These are phyloP conservation scores for Rhizopogon vinicolor DNA, from an alignment of 768 basidiomycete species.

Conservation along the genomic window DNA sequence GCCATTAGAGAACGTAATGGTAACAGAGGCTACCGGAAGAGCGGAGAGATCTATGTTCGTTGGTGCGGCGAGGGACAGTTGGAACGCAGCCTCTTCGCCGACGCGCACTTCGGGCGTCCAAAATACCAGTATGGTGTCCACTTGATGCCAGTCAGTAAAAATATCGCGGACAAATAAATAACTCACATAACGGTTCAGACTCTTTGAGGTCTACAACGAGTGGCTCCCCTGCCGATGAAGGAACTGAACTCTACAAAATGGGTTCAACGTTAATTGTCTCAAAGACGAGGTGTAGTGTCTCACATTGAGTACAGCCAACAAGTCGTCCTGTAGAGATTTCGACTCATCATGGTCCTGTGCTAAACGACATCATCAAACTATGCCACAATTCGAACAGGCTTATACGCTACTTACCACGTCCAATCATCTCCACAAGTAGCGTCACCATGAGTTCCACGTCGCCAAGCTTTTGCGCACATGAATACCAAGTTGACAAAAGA, in stretches of 20 bases:
- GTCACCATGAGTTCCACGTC: conserved; percentile 73
- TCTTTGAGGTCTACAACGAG: conserved; percentile 62
- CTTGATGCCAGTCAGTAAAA: conserved; percentile 32
- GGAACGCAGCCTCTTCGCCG: conserved; percentile 64
- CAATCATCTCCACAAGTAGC: conserved; percentile 80
- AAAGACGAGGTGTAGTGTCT: conserved; percentile 1
- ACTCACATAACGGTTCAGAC: conserved; percentile 58
- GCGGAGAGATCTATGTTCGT: conserved; percentile 41
- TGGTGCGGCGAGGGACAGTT: conserved; percentile 60
- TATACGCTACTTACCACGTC: conserved; percentile 49
- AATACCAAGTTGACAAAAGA: conserved; percentile 76
- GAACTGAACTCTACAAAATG: conserved; percentile 59
- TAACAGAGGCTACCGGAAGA: conserved; percentile 58
- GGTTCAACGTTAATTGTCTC: not conserved
- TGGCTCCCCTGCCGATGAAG: conserved; percentile 48
- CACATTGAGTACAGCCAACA: conserved; percentile 72
- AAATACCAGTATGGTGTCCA: conserved; percentile 63
- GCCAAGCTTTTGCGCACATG: conserved; percentile 73
- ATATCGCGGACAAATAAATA: conserved; percentile 1
- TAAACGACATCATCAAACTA: conserved; percentile 19
- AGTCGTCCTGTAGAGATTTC: conserved; percentile 57
- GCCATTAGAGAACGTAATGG: conserved; percentile 53
- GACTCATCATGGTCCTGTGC: conserved; percentile 41
- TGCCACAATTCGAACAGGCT: not conserved
- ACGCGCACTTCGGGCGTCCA: conserved; percentile 64